Base-by-base conservation (phyloP, 805 yeast species). In the Lipomyces lipofer region DNA sequence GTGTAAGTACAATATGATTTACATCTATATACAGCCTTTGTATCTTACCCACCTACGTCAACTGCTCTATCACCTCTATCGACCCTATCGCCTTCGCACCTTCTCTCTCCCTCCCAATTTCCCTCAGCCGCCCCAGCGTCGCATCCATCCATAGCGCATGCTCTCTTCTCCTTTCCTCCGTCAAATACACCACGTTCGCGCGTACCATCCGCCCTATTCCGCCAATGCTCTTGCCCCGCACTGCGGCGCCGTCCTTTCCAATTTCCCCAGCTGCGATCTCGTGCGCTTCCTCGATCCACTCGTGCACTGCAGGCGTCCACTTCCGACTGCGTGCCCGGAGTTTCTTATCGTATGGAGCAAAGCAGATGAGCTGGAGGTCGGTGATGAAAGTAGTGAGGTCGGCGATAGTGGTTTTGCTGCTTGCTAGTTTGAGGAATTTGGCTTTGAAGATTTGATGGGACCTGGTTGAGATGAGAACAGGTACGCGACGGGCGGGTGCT, bases 191-290 rank as follows among this genome's bases (percentile, higher is more conserved):
- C 17, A 50, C 58, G 17, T 45, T 33, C 15, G 50, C 12, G 15
- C 51, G 47, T n/a, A 54, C 50, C 58, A 54, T 54, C 40, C 54
- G 30, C 12, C 45, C 39, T 6, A 44, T 32, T 6, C 33, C n/a
- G 10, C 21, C 22, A 15, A 36, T 21, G 7, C 22, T 47, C 12
- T 27, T 33, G 12, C n/a, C 25, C 8, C 27, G n/a, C 35, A 15
- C 22, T 13, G 36, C 22, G 40, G 17, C 22, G 32, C 19, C 17
- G 35, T 22, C 36, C 7, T 8, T 13, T 13, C 32, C 33, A 22
- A 12, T n/a, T 17, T 27, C 8, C 13, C 22, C 15, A 27, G 4
- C 12, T 24, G 39, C 25, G 10, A 38, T 7, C 35, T 42, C 32
- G 12, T 46, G 22, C 28, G 29, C 43, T n/a, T 42, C 27, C 12